Percentiles rank a stretch among this genome's conserved stretches.
These are phyloP conservation scores for Macrolepiota albuminosa DNA, from an alignment of 768 basidiomycete species.

Conservation along the genomic window DNA sequence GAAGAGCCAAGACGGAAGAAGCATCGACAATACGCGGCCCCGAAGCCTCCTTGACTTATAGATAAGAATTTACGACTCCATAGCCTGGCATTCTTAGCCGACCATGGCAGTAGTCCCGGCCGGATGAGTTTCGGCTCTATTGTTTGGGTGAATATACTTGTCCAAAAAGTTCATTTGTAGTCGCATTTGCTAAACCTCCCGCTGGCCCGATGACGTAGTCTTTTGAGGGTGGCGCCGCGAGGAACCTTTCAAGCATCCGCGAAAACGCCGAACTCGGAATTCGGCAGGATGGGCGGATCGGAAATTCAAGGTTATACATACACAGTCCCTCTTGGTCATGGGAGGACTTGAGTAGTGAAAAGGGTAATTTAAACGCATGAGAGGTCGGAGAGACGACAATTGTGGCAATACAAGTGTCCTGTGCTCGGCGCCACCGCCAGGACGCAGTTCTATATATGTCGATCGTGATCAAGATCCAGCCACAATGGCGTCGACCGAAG, in stretches of 20 bases:
- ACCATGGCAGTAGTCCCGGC: background rate
- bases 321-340: slow-evolving; percentile 13
- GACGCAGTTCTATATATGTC: background rate
- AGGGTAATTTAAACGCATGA: slow-evolving; percentile 22
- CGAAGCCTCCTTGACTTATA: background rate
- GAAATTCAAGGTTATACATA: slow-evolving; percentile 24
- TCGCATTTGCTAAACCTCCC: slow-evolving; percentile 7
- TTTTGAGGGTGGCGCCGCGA: slow-evolving; percentile 5
- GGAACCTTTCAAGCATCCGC: slow-evolving; percentile 16
- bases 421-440: background rate
- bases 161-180: slow-evolving; percentile 4
- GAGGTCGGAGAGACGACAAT: slow-evolving; percentile 2
- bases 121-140: background rate
- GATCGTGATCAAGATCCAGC: background rate
- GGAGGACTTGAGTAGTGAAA: background rate
- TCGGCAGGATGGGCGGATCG: slow-evolving; percentile 28
- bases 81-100: background rate
- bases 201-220: slow-evolving; percentile 6
- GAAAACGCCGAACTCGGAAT: slow-evolving; percentile 17
- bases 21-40: background rate
- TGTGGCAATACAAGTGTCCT: background rate
- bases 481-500: background rate
- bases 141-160: background rate
- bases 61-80: background rate
- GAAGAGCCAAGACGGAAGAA: background rate